Evolutionary conservation across 2,329 filamentous ascomycete genomes (phyloP), one percentile per base, ranked within the genome.

Genomic region (Teratosphaeria zuluensis): DNA sequence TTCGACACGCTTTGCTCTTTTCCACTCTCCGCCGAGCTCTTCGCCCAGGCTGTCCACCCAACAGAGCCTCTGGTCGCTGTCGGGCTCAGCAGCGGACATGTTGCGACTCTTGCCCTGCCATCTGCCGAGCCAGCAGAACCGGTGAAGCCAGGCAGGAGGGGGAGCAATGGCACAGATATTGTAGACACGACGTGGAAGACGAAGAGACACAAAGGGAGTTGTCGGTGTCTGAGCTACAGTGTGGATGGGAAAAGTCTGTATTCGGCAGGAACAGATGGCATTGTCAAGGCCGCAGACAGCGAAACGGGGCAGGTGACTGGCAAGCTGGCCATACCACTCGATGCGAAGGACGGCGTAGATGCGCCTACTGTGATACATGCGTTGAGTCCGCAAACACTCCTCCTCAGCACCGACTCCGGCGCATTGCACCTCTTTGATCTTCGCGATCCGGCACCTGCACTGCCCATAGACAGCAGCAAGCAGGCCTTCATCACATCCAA

Each of bases 1-100:
- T 90, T 95, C 70, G 91, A 96, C 74, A 95, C 90, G 64, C 82
- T 95, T 64, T 96, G 92, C 80, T 90, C 89, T 30, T 84, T 97
- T 53, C 91, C 92, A 63, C 84, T 97, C 53, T 83, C 84, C 59
- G 83, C 89, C 59, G 94, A 97, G 70, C 80, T 99, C 68, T 97
- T 99, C 76, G 77, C 90, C 1, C 91, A 95, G 74, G 88, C 87
- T 12, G 78, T 96, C 21, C 94, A 99, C 72, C 92, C 94, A 1
- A 83, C 81, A 0, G 85, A 92, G 71, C 90, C 92, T 14, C 77
- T 99, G 55, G 80, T 99, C 62, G 89, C 91, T 0, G 89, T 96
- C 54, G 94, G 94, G 16, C 81, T 96, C 30, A 85, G 88, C 16
- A 87, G 82, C 57, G 92, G 92, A 60, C 90, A 94, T 72, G 91